Base-by-base conservation (phyloP, 2,329 filamentous ascomycete species). In the Metarhizium guizhouense region DNA sequence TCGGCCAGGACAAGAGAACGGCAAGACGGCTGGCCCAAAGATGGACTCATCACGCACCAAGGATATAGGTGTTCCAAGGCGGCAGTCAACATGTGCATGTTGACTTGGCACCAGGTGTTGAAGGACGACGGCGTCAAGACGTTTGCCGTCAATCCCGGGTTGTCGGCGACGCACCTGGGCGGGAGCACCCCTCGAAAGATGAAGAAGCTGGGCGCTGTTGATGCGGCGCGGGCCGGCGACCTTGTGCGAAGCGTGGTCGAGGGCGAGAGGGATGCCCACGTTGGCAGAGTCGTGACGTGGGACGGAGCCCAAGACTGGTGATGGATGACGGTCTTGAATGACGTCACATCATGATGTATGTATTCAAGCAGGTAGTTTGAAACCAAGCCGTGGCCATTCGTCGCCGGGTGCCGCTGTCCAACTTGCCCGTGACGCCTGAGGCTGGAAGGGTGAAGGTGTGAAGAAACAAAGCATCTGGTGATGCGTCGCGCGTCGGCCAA, bases 81-180 rank as follows among this genome's bases (percentile, higher is more conserved):
- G 6, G 65, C 61, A 2, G 59, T 68, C 47, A 68, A 67, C 57
- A 67, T 69, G 65, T 51, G 62, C 30, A 63, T 66, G 63, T 45
- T 78, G 50, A 70, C 76, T 14, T 82, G 77, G 76, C 58, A 65
- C 38, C 66, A 73, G 40, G 58, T 70, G 1, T 64, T 82, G 32
- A 69, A 66, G 49, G 69, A 71, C 2, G 79, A 82, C 47, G 76
- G 76, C 0, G 76, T 81, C 5, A 79, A 77, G 62, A 73, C 77
- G 0, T 81, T 70, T 67, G 62, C 63, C 34, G 63, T 81, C n/a
- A 73, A 69, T 6, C 79, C 78, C 0, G 79, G 78, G 0, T 71
- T 74, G 50, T 60, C 81, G 47, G 77, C 74, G 0, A 82, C 78
- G 0, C 70, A 70, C 0, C 59, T 81, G 0, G 74, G 70, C 2